Percentiles rank a stretch among this genome's conserved stretches.
These are phyloP conservation scores for Lecanosticta acicola DNA, from an alignment of 2,329 filamentous ascomycete genomes.

Conservation along the genomic window DNA sequence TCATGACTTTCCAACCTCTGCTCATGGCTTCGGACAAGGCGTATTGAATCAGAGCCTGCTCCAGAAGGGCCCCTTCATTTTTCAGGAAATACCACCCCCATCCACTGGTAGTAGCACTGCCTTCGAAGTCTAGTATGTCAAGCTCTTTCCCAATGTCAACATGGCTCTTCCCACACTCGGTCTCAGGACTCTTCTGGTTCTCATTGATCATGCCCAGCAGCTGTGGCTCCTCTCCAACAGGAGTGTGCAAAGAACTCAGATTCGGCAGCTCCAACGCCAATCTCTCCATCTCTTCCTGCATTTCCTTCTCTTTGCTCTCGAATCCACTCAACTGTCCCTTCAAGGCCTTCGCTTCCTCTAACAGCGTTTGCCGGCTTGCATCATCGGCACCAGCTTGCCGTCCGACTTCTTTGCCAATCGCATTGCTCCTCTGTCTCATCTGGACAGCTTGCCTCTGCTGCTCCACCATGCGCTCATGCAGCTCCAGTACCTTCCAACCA, in stretches of 20 bases:
- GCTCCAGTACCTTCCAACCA: slow-evolving; percentile 49
- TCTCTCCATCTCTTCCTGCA: slow-evolving; percentile 33
- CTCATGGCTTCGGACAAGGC: slow-evolving; percentile 67
- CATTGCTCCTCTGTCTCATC: slow-evolving; percentile 62
- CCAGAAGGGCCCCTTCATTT: slow-evolving; percentile 87
- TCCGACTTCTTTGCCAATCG: slow-evolving; percentile 49
- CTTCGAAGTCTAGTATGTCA: slow-evolving; percentile 84
- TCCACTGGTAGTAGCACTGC: slow-evolving; percentile 72
- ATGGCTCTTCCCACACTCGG: slow-evolving; percentile 25
- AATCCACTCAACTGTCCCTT: slow-evolving; percentile 59
- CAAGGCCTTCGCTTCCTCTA: slow-evolving; percentile 58
- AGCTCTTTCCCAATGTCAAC: slow-evolving; percentile 80
- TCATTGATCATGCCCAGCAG: slow-evolving; percentile 72
- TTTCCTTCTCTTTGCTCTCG: slow-evolving; percentile 55
- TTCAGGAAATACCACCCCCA: slow-evolving; percentile 98
- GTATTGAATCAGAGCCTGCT: slow-evolving; percentile 88
- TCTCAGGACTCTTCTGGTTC: neutral
- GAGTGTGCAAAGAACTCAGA: slow-evolving; percentile 71
- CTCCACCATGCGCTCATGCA: slow-evolving; percentile 42
- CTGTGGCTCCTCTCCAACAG: slow-evolving; percentile 59
- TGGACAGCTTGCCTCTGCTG: slow-evolving; percentile 56
- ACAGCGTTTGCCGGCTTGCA: slow-evolving; percentile 45
- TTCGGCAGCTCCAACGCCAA: slow-evolving; percentile 55
- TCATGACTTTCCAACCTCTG: slow-evolving; percentile 72
- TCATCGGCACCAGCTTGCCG: slow-evolving; percentile 34